A percentile compares a stretch with the other conserved stretches of the same genome.
Evolutionary conservation across 768 basidiomycete genomes (phyloP).

Genomic region (Vishniacozyma victoriae): DNA sequence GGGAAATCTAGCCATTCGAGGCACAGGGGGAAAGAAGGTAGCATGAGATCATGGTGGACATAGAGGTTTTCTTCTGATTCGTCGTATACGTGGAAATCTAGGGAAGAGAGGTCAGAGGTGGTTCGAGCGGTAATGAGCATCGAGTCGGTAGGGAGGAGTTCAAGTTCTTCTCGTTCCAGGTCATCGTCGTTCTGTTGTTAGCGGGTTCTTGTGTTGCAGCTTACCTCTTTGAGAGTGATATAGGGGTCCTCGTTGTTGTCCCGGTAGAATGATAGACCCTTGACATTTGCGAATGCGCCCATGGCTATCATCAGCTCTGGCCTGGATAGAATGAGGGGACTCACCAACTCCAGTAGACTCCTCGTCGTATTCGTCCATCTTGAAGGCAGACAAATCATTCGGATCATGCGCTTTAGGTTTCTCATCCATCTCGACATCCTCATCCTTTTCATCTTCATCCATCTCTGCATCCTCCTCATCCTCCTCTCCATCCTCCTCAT

Average conservation of each 20-base stretch:
- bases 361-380: slow-evolving; percentile 89
- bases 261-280: slow-evolving; percentile 84
- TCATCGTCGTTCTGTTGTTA: slow-evolving; percentile 45
- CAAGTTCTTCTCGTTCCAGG: slow-evolving; percentile 85
- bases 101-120: slow-evolving; percentile 89
- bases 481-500: slow-evolving; percentile 50
- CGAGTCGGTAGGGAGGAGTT: slow-evolving; percentile 84
- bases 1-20: slow-evolving; percentile 98
- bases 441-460: slow-evolving; percentile 53
- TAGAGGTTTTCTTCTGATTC: slow-evolving; percentile 69
- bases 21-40: slow-evolving; percentile 94
- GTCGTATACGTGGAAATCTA: slow-evolving; percentile 94
- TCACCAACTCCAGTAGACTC: slow-evolving; percentile 48
- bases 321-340: slow-evolving; percentile 21
- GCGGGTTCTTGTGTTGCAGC: slow-evolving; percentile 27
- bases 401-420: slow-evolving; percentile 43
- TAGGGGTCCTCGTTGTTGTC: slow-evolving; percentile 94
- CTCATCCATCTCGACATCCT: slow-evolving; percentile 36
- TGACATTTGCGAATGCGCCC: slow-evolving; percentile 89
- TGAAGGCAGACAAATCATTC: slow-evolving; percentile 77
- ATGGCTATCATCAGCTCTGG: slow-evolving; percentile 34
- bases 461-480: slow-evolving; percentile 54
- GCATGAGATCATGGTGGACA: slow-evolving; percentile 94
- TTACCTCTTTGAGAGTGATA: slow-evolving; percentile 87
- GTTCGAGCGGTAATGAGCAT: slow-evolving; percentile 89